Evolutionary conservation across 176 grass and related monocot species (phyloP).

Genomic region (Bolboschoenus planiculmis): DNA sequence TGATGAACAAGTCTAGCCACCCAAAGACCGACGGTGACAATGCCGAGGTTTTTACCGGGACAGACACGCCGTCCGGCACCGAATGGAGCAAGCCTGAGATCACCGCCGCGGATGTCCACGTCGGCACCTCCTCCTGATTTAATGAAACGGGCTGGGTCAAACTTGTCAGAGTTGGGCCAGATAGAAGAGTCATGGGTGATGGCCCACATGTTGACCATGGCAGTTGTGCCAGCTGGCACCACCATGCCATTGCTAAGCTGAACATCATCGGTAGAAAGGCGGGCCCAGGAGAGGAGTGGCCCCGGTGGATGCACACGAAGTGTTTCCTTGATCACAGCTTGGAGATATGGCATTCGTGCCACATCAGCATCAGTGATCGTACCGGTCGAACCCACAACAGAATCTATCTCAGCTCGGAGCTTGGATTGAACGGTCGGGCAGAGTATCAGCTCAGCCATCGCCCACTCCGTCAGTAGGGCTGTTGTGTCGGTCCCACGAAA

Average conservation of each 20-base stretch:
- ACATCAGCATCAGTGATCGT: slow-evolving; percentile 42
- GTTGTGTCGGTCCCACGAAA: slow-evolving; percentile 83
- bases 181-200: slow-evolving; percentile 59
- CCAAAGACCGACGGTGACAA: slow-evolving; percentile 60
- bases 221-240: slow-evolving; percentile 55
- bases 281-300: slow-evolving; percentile 78
- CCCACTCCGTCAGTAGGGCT: slow-evolving; percentile 72
- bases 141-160: slow-evolving; percentile 48
- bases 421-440: slow-evolving; percentile 44
- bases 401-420: slow-evolving; percentile 44
- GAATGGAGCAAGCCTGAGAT: slow-evolving; percentile 69
- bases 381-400: background rate
- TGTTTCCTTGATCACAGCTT: slow-evolving; percentile 72
- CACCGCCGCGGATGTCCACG: slow-evolving; percentile 72
- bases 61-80: slow-evolving; percentile 73
- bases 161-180: slow-evolving; percentile 39
- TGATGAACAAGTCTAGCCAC: slow-evolving; percentile 46
- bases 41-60: slow-evolving; percentile 74
- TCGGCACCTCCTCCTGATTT: slow-evolving; percentile 41
- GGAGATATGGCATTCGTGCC: slow-evolving; percentile 52
- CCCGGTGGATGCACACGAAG: slow-evolving; percentile 57
- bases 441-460: slow-evolving; percentile 62
- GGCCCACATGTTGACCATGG: slow-evolving; percentile 91
- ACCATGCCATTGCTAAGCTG: slow-evolving; percentile 63
- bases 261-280: slow-evolving; percentile 62